Evolutionary conservation across 2,329 filamentous ascomycete species (phyloP), one percentile per base, ranked within the genome.

Genomic region (Trichophyton rubrum): DNA sequence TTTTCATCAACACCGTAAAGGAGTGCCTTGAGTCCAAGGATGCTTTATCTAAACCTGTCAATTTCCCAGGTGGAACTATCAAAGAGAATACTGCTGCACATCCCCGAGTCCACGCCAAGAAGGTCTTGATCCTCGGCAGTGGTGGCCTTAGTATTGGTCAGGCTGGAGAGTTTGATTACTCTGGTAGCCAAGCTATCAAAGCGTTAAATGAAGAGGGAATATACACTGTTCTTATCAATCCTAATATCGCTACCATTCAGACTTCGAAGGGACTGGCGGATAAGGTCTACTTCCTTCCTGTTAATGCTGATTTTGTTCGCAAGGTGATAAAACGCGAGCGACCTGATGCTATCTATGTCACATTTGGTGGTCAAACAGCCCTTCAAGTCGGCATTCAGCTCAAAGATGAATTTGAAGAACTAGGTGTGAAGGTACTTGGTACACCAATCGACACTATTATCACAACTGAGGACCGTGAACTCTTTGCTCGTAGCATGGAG

Each of bases 101-200:
- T 68, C 91, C 91, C 13, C 84, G 85, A 59, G 88, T 97, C 47
- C 81, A 85, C 61, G 89, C 92, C 67, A 95, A 95, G 81, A 97
- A 97, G 79, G 91, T 95, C 13, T 83, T 99, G 61, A 87, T 99
- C 30, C 83, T 99, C 58, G 93, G 93, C 63, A 92, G 88, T 75
- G 93, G 93, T 76, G 93, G 93, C 76, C 82, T 99, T 64, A 95
- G 89, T 74, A 99, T 99, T 73, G 93, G 93, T 13, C 93, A 99
- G 75, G 93, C 93, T 65, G 93, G 93, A 74, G 93, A 99, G 74
- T 99, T 99, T 67, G 93, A 99, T 73, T 99, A 99, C 79, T 97
- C 93, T 59, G 93, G 93, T 64, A 95, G 89, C 74, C 93, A 99
- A 75, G 93, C 92, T 53, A 97, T 99, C 80, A 99, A 99, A 79